These are phyloP conservation scores for Claviceps monticola DNA, from an alignment of 2,329 filamentous ascomycete species.

Conservation along the genomic window DNA sequence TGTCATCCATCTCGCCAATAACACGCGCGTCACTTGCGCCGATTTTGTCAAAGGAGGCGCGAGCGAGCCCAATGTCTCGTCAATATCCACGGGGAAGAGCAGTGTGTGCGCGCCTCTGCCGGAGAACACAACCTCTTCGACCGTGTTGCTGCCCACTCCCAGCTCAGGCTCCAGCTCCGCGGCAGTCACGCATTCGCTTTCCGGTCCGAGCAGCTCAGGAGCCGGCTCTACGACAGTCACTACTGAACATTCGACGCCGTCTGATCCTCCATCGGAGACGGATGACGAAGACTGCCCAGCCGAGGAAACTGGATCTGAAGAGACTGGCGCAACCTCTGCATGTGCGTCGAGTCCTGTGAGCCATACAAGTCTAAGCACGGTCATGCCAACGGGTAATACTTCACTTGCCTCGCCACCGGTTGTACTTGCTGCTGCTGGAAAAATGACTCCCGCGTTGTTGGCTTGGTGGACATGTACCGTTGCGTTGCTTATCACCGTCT, in stretches of 20 bases:
- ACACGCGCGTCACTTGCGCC: slow-evolving; percentile 49
- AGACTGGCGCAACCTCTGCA: neutral
- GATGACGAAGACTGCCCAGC: neutral
- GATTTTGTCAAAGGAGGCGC: slow-evolving; percentile 31
- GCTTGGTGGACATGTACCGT: neutral
- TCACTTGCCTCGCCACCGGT: neutral
- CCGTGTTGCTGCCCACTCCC: neutral
- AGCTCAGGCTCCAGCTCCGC: neutral
- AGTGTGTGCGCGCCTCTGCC: neutral
- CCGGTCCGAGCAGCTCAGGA: too few species aligned
- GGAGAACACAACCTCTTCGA: neutral
- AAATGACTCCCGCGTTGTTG: neutral
- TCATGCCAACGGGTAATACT: neutral
- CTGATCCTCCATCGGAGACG: neutral
- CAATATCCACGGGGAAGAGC: neutral
- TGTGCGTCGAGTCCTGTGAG: neutral
- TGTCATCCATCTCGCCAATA: slow-evolving; percentile 50
- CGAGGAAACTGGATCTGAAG: neutral
- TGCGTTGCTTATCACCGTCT: neutral
- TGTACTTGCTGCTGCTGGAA: neutral
- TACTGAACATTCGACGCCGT: neutral
- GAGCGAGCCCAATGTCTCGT: neutral
- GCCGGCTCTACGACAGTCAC: neutral
- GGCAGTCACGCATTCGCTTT: neutral
- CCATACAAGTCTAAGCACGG: neutral